phyloP scores from a whole-genome alignment of 495 filamentous ascomycete species.

The Daldinia caldariorum region DNA sequence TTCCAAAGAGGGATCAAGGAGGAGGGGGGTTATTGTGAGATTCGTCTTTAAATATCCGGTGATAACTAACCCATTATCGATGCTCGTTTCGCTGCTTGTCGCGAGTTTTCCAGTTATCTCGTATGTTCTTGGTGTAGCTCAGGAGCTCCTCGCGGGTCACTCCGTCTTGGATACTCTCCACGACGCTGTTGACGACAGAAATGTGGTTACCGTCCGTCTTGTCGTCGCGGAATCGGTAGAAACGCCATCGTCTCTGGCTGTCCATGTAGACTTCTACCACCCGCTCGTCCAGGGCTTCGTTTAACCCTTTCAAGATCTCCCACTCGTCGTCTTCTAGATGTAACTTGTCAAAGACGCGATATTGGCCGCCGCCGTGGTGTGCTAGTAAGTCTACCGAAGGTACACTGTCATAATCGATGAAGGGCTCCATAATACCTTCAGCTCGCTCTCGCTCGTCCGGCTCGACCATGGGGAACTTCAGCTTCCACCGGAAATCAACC shows the following conservation, averaged over 20 bases:
- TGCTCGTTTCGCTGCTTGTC: slow-evolving; percentile 39
- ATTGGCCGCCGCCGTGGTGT: slow-evolving; percentile 59
- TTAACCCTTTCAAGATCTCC: slow-evolving; percentile 77
- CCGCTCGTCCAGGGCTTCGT: slow-evolving; percentile 77
- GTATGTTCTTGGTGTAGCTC: slow-evolving; percentile 69
- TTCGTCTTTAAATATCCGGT: not conserved
- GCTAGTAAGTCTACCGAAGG: slow-evolving; percentile 61
- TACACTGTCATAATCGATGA: slow-evolving; percentile 64
- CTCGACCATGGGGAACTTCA: slow-evolving; percentile 78
- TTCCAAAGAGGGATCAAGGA: not conserved
- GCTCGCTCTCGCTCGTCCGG: slow-evolving; percentile 73
- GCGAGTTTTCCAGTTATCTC: slow-evolving; percentile 74
- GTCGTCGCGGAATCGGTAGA: slow-evolving; percentile 87
- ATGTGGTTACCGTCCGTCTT: slow-evolving; percentile 92
- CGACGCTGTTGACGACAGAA: slow-evolving; percentile 71
- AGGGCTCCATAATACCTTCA: slow-evolving; percentile 65
- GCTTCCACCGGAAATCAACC: slow-evolving; percentile 83
- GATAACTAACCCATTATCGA: not conserved
- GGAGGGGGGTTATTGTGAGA: not conserved
- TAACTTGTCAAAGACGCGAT: slow-evolving; percentile 71
- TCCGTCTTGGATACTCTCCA: slow-evolving; percentile 82
- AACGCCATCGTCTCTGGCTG: slow-evolving; percentile 76
- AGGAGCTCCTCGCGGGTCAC: slow-evolving; percentile 64
- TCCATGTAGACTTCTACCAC: slow-evolving; percentile 92
- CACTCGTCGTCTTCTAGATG: slow-evolving; percentile 79